These are phyloP conservation scores for Vararia minispora DNA, from an alignment of 768 basidiomycete species.

Conservation along the genomic window DNA sequence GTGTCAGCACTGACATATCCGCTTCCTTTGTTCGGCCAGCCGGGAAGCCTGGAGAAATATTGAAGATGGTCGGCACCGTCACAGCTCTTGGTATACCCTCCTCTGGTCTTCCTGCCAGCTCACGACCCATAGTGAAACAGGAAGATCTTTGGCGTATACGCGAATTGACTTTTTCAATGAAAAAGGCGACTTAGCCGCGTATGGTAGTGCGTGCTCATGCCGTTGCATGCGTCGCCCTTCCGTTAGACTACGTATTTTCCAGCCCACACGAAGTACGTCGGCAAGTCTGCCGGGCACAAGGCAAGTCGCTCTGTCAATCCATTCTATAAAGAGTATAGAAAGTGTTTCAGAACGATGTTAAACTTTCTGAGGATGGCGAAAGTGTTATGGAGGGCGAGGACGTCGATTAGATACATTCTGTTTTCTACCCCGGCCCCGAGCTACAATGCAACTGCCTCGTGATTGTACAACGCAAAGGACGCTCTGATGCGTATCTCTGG, in stretches of 20 bases:
- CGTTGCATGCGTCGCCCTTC: not conserved
- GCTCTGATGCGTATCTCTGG: too few species aligned
- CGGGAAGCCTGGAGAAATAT: constrained; percentile 56
- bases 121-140: too few species aligned
- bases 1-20: constrained; percentile 74
- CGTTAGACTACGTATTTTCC: constrained; percentile 6
- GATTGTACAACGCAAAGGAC: too few species aligned
- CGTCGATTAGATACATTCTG: constrained; percentile 28
- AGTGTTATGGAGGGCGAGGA: constrained; percentile 55
- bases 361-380: constrained; percentile 72
- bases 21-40: constrained; percentile 70
- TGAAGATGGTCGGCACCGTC: constrained; percentile 53
- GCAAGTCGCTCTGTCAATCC: constrained; percentile 17
- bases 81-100: constrained; percentile 51
- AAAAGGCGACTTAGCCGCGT: constrained; percentile 62
- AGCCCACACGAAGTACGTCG: constrained; percentile 85
- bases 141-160: constrained; percentile 72
- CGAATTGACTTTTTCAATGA: constrained; percentile 64
- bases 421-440: too few species aligned
- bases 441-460: too few species aligned
- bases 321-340: too few species aligned
- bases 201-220: constrained; percentile 49
- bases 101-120: too few species aligned
- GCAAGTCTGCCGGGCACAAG: constrained; percentile 42
- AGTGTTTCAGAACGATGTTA: constrained; percentile 50